A percentile compares a stretch with the other conserved stretches of the same genome.
Evolutionary conservation across 148 eudicot species (phyloP).

Genomic region (Rhododendron simsii): DNA sequence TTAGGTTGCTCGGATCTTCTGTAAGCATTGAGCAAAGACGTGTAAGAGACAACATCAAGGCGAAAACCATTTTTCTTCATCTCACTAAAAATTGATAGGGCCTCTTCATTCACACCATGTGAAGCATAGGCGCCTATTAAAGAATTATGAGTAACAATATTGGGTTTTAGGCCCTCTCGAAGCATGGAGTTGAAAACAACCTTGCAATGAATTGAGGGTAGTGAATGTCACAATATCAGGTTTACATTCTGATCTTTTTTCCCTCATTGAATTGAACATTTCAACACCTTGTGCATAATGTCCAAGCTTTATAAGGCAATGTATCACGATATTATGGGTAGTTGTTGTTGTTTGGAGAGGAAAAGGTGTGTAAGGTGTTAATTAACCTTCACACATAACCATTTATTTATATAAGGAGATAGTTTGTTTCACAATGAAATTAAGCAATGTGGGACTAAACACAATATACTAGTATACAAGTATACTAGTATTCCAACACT

Average conservation of each 20-base stretch:
- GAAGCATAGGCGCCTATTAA: conserved; percentile 83
- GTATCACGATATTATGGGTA: conserved; percentile 70
- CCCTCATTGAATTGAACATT: conserved; percentile 79
- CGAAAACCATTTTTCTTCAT: conserved; percentile 50
- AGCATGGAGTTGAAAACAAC: conserved; percentile 72
- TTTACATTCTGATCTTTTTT: conserved; percentile 50
- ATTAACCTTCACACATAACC: no score
- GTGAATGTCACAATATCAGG: conserved; percentile 89
- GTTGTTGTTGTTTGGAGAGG: no score
- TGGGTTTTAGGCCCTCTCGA: conserved; percentile 78
- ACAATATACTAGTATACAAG: no score
- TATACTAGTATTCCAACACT: no score
- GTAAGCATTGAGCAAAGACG: conserved; percentile 85
- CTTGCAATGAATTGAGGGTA: conserved; percentile 75
- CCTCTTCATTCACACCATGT: conserved; percentile 68
- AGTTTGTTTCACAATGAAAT: no score
- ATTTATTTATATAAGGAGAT: no score
- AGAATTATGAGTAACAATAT: conserved; percentile 78
- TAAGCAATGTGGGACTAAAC: no score
- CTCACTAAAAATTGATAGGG: conserved; percentile 52
- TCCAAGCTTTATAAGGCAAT: conserved; percentile 72
- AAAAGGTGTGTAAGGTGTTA: no score
- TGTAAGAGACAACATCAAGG: conserved; percentile 81
- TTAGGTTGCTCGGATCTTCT: conserved; percentile 84
- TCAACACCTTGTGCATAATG: conserved; percentile 59